A percentile compares a stretch with the other conserved stretches of the same genome.
Conservation (phyloP, 768 basidiomycete genomes). For the Hericium erinaceus region DNA sequence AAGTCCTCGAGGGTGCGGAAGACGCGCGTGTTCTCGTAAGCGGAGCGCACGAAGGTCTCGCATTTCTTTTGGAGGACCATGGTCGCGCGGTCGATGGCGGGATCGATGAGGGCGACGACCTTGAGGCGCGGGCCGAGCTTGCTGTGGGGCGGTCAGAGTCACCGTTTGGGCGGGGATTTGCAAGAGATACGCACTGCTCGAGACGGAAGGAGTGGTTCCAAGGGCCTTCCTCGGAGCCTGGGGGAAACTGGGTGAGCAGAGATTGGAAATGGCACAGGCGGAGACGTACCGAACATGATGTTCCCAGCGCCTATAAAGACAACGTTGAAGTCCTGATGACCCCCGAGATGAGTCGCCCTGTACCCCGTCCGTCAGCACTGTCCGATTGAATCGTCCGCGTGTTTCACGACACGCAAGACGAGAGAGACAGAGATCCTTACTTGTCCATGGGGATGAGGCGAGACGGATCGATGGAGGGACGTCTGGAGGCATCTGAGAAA, state of each 20-base stretch:
- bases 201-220: slow-evolving; percentile 92
- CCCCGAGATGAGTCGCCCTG: slow-evolving; percentile 44
- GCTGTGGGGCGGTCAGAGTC: slow-evolving; percentile 28
- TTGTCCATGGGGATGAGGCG: slow-evolving; percentile 75
- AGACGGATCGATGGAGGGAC: slow-evolving; percentile 70
- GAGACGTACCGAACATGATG: slow-evolving; percentile 83
- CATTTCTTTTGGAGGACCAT: slow-evolving; percentile 83
- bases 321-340: slow-evolving; percentile 79
- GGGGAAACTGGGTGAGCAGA: background rate
- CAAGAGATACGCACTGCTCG: slow-evolving; percentile 53
- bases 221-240: slow-evolving; percentile 81
- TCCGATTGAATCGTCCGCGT: slow-evolving; percentile 1
- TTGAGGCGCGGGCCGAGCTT: slow-evolving; percentile 95
- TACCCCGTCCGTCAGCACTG: background rate
- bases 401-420: background rate
- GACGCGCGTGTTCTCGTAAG: slow-evolving; percentile 82
- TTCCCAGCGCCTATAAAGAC: slow-evolving; percentile 94
- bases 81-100: slow-evolving; percentile 71
- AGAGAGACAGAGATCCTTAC: slow-evolving; percentile 26
- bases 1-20: slow-evolving; percentile 86
- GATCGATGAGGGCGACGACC: slow-evolving; percentile 91
- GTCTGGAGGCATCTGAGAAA: slow-evolving; percentile 45
- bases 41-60: slow-evolving; percentile 86
- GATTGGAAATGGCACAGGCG: background rate
- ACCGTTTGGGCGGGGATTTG: background rate